Conservation (phyloP, 768 basidiomycete genomes). For the Suillus clintonianus region DNA sequence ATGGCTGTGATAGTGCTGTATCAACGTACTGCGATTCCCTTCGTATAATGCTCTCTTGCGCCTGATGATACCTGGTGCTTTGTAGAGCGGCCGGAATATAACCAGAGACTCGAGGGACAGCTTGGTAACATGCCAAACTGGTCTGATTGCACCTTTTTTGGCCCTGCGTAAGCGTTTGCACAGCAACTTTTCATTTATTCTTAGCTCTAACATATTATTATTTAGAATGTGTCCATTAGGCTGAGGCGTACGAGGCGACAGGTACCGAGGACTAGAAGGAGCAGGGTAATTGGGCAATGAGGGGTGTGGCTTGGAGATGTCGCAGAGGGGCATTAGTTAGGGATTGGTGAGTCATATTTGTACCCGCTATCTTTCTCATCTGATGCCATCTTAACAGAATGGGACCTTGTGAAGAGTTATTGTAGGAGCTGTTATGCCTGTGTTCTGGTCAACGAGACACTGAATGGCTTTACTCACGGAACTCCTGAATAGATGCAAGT, state of each 20-base stretch:
- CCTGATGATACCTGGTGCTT: too few relatives aligned
- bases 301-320: neutral
- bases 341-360: neutral
- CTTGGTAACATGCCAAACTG: neutral
- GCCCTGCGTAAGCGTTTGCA: neutral
- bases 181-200: neutral
- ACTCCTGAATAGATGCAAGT: neutral
- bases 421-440: neutral
- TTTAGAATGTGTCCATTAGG: too few relatives aligned
- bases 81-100: neutral
- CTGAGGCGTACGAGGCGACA: neutral
- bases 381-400: neutral
- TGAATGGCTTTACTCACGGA: neutral
- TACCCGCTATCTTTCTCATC: neutral
- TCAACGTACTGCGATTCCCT: neutral
- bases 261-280: neutral
- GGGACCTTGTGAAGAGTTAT: neutral
- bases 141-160: neutral
- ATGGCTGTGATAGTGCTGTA: neutral
- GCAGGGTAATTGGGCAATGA: neutral
- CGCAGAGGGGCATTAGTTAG: neutral
- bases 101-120: neutral
- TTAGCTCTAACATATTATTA: too few relatives aligned
- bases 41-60: too few relatives aligned
- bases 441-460: neutral